These are phyloP conservation scores for Kewa caespitosa DNA, from an alignment of 179 eudicot species.

Conservation along the genomic window DNA sequence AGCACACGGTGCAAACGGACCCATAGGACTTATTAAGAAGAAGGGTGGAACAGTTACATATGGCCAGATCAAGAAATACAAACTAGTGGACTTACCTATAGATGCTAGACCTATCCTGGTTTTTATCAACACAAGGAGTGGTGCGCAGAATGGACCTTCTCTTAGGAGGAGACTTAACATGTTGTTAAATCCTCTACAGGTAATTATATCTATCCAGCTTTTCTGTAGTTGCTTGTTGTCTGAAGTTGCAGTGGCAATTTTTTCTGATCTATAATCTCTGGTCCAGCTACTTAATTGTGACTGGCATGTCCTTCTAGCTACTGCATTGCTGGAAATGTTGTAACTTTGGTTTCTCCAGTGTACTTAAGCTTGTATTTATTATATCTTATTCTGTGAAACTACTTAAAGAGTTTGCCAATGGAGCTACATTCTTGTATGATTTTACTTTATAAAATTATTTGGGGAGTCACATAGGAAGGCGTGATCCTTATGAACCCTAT, in stretches of 20 bases:
- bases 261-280: not conserved
- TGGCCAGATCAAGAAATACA: slow-evolving; percentile 51
- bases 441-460: too few relatives aligned
- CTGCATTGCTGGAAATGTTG: not conserved
- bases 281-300: not conserved
- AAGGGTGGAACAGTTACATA: slow-evolving; percentile 43
- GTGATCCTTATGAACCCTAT: too few relatives aligned
- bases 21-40: slow-evolving; percentile 36
- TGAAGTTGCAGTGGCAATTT: not conserved
- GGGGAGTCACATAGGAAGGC: too few relatives aligned
- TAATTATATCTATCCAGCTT: slow-evolving; percentile 17
- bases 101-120: slow-evolving; percentile 77
- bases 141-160: slow-evolving; percentile 75
- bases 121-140: slow-evolving; percentile 76
- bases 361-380: not conserved
- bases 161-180: slow-evolving; percentile 76
- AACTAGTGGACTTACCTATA: slow-evolving; percentile 63
- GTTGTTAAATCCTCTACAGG: slow-evolving; percentile 88
- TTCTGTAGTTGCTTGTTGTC: not conserved
- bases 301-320: not conserved
- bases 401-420: too few relatives aligned
- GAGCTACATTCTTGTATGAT: too few relatives aligned
- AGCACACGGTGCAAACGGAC: slow-evolving; percentile 35
- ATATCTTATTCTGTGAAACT: not conserved
- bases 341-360: not conserved